Conservation (phyloP, 192 early-diverging fungal species). For the Phlyctochytrium bullatum region DNA sequence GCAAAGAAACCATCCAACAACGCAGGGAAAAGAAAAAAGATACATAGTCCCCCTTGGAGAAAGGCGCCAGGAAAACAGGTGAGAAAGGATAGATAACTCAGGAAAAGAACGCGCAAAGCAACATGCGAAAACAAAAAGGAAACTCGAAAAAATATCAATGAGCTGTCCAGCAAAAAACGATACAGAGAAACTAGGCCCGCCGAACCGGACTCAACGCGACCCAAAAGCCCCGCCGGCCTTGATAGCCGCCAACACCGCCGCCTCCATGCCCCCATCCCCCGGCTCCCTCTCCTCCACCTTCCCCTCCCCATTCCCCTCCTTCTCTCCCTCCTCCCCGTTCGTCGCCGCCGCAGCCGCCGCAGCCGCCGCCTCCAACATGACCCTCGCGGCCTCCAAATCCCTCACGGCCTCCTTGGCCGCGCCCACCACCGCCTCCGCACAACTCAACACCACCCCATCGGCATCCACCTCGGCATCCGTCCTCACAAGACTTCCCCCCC, state of each 20-base stretch:
- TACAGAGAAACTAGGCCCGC: too few relatives aligned
- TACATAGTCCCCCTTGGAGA: too few relatives aligned
- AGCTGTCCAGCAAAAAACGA: too few relatives aligned
- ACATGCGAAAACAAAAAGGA: too few relatives aligned
- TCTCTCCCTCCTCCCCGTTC: too few relatives aligned
- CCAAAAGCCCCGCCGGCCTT: neutral
- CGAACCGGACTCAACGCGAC: too few relatives aligned
- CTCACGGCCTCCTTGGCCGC: conserved; percentile 18
- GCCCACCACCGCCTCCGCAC: conserved; percentile 26
- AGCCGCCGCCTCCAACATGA: conserved; percentile 18
- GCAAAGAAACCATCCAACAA: too few relatives aligned
- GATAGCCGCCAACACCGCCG: neutral
- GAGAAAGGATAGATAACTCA: too few relatives aligned
- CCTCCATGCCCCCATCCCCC: conserved; percentile 3
- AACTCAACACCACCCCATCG: conserved; percentile 24
- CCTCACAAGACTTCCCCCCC: neutral
- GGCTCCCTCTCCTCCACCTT: conserved; percentile 8
- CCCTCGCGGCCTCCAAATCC: conserved; percentile 27
- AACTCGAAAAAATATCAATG: too few relatives aligned
- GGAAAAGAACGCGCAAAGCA: too few relatives aligned
- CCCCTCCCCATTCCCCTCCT: neutral
- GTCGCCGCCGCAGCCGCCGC: neutral
- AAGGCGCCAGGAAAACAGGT: too few relatives aligned
- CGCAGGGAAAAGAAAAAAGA: too few relatives aligned
- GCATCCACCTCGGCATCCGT: conserved; percentile 13